Conservation (phyloP, 2,329 filamentous ascomycete species). For the Paecilomyces niveus region DNA sequence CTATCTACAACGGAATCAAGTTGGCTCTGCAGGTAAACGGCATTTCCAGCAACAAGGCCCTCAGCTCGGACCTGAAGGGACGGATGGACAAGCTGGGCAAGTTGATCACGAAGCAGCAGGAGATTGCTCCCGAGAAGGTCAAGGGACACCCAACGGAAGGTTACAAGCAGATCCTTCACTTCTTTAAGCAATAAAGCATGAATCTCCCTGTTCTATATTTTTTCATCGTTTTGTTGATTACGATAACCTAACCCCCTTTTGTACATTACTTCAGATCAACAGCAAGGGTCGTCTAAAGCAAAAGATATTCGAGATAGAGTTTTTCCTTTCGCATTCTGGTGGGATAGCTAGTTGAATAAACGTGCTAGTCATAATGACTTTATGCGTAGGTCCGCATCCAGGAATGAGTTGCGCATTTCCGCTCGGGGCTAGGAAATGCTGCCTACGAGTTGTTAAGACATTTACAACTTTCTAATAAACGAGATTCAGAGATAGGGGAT, state of each 20-base stretch:
- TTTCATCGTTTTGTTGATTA: neutral
- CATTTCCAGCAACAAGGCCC: conserved; percentile 15
- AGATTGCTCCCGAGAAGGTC: conserved; percentile 11
- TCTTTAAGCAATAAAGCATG: conserved; percentile 7
- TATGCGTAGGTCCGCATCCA: neutral
- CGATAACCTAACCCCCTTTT: neutral
- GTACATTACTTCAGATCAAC: neutral
- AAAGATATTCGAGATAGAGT: neutral
- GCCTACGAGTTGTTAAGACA: neutral
- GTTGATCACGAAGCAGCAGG: conserved; percentile 36
- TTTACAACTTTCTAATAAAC: neutral
- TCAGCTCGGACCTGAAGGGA: conserved; percentile 17
- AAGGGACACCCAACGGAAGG: conserved; percentile 13
- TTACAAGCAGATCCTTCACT: conserved; percentile 9
- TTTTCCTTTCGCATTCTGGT: neutral
- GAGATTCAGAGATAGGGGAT: neutral
- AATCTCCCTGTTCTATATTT: neutral
- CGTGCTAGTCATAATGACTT: neutral
- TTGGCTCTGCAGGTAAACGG: conserved; percentile 29
- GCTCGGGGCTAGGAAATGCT: neutral
- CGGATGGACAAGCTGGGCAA: conserved; percentile 42
- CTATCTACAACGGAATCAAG: conserved; percentile 36
- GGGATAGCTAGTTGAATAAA: neutral
- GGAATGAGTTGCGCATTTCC: neutral
- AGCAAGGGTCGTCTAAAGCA: neutral